These are phyloP conservation scores for Neofusicoccum umdonicola DNA, from an alignment of 2,329 filamentous ascomycete genomes.

Conservation along the genomic window DNA sequence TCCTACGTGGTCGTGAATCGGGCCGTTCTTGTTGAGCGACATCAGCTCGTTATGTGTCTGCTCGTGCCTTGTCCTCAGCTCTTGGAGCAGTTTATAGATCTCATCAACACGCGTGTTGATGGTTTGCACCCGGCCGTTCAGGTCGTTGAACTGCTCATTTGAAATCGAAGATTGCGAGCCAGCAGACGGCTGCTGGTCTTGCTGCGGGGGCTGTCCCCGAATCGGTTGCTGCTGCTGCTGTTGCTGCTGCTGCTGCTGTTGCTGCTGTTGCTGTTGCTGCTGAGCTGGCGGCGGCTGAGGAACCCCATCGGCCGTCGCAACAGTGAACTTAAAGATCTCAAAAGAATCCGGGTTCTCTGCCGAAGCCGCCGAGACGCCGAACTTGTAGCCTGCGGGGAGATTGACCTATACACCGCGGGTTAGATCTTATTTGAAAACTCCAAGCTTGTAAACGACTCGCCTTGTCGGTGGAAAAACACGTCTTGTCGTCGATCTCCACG, in stretches of 20 bases:
- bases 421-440: too few relatives aligned
- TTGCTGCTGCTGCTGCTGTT: conserved; percentile 22
- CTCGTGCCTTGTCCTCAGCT: conserved; percentile 53
- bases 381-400: conserved; percentile 76
- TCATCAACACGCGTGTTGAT: conserved; percentile 67
- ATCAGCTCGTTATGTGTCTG: conserved; percentile 57
- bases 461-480: conserved; percentile 80
- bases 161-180: neutral
- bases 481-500: conserved; percentile 74
- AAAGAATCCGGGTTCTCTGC: conserved; percentile 93
- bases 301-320: conserved; percentile 53
- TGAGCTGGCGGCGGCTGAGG: conserved; percentile 23
- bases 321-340: conserved; percentile 83
- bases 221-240: neutral
- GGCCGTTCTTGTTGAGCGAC: conserved; percentile 23
- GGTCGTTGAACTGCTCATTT: conserved; percentile 69
- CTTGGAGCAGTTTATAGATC: conserved; percentile 58
- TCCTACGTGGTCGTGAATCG: conserved; percentile 31
- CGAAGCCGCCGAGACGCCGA: conserved; percentile 84
- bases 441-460: conserved; percentile 29
- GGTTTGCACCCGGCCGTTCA: conserved; percentile 78
- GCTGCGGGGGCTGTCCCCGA: conserved; percentile 8
- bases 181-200: conserved; percentile 19
- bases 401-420: conserved; percentile 52
- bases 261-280: conserved; percentile 21